Percentiles rank a stretch among this genome's conserved stretches.
These are phyloP conservation scores for Geosmithia putterillii DNA, from an alignment of 2,329 filamentous ascomycete genomes.

Conservation along the genomic window DNA sequence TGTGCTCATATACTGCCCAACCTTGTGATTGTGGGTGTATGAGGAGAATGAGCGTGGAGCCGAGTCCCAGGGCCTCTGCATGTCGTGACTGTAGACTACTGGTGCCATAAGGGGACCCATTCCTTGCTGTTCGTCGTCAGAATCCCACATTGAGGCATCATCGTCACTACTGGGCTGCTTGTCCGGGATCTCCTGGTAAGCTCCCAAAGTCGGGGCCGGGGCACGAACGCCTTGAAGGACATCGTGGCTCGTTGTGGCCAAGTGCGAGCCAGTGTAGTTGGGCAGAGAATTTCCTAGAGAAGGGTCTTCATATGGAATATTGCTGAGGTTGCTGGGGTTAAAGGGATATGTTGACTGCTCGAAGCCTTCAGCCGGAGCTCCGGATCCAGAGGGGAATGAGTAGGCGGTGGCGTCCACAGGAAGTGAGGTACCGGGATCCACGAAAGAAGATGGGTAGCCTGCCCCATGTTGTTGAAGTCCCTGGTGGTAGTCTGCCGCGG, in stretches of 20 bases:
- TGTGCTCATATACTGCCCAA: slow-evolving; percentile 56
- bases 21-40: slow-evolving; percentile 33
- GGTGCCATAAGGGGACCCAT: slow-evolving; percentile 10
- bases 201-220: neutral
- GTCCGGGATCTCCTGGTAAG: neutral
- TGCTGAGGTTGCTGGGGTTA: neutral
- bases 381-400: neutral
- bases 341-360: neutral
- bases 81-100: slow-evolving; percentile 21
- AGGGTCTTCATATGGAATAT: neutral
- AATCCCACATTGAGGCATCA: slow-evolving; percentile 49
- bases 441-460: neutral
- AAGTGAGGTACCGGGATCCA: slow-evolving; percentile 1
- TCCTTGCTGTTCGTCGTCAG: slow-evolving; percentile 37
- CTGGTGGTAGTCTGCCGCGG: slow-evolving; percentile 20
- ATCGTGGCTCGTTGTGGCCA: neutral
- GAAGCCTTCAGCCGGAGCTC: neutral
- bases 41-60: slow-evolving; percentile 36
- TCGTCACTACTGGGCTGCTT: slow-evolving; percentile 26
- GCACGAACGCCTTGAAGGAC: neutral
- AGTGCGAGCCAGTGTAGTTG: neutral
- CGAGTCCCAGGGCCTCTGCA: slow-evolving; percentile 10
- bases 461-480: slow-evolving; percentile 9
- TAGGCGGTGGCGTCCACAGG: slow-evolving; percentile 1
- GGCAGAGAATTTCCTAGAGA: neutral